Evolutionary conservation across 257 asterid genomes (phyloP).

Genomic region (Primulina eburnea): DNA sequence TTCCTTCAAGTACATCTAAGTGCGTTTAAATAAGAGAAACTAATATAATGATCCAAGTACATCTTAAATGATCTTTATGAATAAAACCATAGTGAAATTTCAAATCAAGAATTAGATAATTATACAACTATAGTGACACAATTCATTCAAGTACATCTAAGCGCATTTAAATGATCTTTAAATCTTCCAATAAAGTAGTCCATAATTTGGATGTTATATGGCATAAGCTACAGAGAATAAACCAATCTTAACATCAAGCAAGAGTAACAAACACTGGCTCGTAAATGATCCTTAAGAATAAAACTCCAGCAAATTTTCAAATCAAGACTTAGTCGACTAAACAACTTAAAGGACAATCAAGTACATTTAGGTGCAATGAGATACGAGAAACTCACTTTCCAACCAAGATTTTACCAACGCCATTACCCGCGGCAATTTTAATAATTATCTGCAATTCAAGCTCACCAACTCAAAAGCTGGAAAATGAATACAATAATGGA

Average conservation of each 20-base stretch:
- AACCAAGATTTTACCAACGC: conserved; percentile 84
- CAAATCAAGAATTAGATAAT: neutral
- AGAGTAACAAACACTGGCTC: neutral
- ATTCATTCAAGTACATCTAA: neutral
- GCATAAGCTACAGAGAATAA: no score
- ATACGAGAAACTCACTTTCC: conserved; percentile 63
- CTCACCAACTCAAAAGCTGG: conserved; percentile 27
- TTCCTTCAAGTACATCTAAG: conserved; percentile 15
- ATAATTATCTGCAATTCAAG: conserved; percentile 68
- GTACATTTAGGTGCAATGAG: neutral
- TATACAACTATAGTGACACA: neutral
- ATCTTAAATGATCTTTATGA: neutral
- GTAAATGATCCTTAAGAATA: neutral
- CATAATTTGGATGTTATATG: neutral
- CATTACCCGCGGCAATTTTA: conserved; percentile 89
- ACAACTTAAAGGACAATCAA: neutral
- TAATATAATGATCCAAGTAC: no score
- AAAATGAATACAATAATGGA: conserved; percentile 6
- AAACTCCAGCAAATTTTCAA: neutral
- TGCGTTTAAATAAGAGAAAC: conserved; percentile 5
- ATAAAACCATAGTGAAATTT: conserved; percentile 1
- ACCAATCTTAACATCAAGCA: neutral
- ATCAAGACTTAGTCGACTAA: neutral
- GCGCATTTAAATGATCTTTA: neutral
- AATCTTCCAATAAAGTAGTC: neutral